Conservation (phyloP, 768 basidiomycete species). For the Lactarius sp. region DNA sequence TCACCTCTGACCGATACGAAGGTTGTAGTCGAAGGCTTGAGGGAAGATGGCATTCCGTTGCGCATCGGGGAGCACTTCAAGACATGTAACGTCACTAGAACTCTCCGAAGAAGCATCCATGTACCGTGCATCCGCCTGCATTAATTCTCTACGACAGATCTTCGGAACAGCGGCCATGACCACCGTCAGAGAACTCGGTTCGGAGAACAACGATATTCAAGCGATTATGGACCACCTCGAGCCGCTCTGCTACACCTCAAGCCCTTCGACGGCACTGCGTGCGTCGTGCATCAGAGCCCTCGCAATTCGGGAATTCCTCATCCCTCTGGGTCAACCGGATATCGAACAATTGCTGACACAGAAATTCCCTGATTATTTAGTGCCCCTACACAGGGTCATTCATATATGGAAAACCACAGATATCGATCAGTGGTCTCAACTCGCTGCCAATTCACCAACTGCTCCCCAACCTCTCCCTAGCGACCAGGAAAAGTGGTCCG, state of each 20-base stretch:
- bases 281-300: slow-evolving; percentile 5
- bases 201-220: neutral
- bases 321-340: too few relatives aligned
- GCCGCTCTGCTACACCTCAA: neutral
- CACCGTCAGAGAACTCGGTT: neutral
- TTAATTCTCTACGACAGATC: slow-evolving; percentile 1
- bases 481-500: neutral
- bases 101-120: slow-evolving; percentile 3
- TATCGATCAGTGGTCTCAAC: neutral
- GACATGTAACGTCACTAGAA: neutral
- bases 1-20: neutral
- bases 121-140: neutral
- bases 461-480: neutral
- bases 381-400: neutral
- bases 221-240: neutral
- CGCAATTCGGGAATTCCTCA: neutral
- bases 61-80: slow-evolving; percentile 5
- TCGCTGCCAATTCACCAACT: neutral
- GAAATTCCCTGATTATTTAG: neutral
- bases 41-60: neutral
- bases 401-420: neutral
- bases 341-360: neutral
- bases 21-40: neutral
- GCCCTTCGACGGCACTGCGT: neutral
- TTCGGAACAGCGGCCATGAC: neutral